Percentiles rank a stretch among this genome's conserved stretches.
Conservation (phyloP, 2,329 filamentous ascomycete species). For the Bipolaris zeicola region DNA sequence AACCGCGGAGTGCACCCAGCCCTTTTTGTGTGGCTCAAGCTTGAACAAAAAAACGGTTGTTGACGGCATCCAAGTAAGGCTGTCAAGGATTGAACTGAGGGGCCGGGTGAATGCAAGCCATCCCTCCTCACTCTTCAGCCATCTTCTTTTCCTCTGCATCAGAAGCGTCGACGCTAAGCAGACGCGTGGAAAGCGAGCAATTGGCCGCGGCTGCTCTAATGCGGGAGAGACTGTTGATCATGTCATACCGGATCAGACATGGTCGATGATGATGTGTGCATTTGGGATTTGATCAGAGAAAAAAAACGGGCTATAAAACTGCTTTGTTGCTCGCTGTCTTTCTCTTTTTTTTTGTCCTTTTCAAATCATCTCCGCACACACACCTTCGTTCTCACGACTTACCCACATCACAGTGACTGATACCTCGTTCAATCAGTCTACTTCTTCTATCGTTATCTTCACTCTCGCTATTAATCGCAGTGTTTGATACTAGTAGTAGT, state of each 20-base stretch:
- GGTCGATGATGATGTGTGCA: slow-evolving; percentile 26
- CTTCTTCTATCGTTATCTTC: slow-evolving; percentile 26
- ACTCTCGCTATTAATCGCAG: slow-evolving; percentile 20
- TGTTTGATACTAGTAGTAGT: slow-evolving; percentile 9
- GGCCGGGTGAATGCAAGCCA: slow-evolving; percentile 26
- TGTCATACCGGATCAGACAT: slow-evolving; percentile 29
- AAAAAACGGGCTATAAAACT: slow-evolving; percentile 35
- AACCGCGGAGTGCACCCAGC: slow-evolving; percentile 13
- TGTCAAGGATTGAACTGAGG: slow-evolving; percentile 29
- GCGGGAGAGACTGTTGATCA: slow-evolving; percentile 13
- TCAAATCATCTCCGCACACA: slow-evolving; percentile 18
- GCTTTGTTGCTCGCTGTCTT: slow-evolving; percentile 24
- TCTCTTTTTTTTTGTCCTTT: slow-evolving; percentile 2
- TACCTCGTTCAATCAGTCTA: slow-evolving; percentile 48
- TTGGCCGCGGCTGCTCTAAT: slow-evolving; percentile 24
- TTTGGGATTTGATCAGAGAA: slow-evolving; percentile 21
- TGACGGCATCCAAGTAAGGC: slow-evolving; percentile 1
- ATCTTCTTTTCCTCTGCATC: slow-evolving; percentile 23
- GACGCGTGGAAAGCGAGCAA: slow-evolving; percentile 38
- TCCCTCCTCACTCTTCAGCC: slow-evolving; percentile 21
- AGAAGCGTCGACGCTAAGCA: slow-evolving; percentile 30
- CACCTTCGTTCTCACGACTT: slow-evolving; percentile 27
- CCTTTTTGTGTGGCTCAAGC: not conserved
- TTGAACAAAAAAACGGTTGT: not conserved
- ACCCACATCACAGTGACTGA: slow-evolving; percentile 28